Percentiles rank a stretch among this genome's conserved stretches.
Evolutionary conservation across 805 yeast species (phyloP).

Genomic region (Pichia eremophila): DNA sequence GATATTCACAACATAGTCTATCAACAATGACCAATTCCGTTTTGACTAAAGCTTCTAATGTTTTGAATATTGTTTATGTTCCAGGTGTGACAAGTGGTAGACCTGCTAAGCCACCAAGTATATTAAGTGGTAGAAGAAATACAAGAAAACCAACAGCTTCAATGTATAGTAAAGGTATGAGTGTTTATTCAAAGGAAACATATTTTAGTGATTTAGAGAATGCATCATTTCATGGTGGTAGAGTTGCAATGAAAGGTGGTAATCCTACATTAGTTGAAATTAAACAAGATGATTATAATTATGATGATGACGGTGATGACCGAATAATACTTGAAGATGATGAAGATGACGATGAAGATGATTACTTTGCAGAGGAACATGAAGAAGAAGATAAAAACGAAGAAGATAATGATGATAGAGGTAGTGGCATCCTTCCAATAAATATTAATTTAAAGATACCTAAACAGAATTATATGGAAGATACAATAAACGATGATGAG

Average conservation of each 20-base stretch:
- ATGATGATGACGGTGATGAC: constrained; percentile 10
- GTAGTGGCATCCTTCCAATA: background rate
- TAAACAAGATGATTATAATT: constrained; percentile 21
- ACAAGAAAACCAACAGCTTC: constrained; percentile 14
- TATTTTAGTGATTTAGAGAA: constrained; percentile 26
- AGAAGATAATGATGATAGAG: background rate
- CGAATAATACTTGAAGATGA: background rate
- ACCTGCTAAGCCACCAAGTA: constrained; percentile 5
- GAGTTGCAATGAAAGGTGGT: constrained; percentile 21
- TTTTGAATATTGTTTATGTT: constrained; percentile 84
- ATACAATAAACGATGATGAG: background rate
- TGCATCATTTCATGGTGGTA: constrained; percentile 26
- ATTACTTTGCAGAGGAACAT: constrained; percentile 17
- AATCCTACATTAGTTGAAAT: constrained; percentile 20
- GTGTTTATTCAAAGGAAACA: constrained; percentile 25
- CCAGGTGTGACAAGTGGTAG: constrained; percentile 72
- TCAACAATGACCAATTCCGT: constrained; percentile 47
- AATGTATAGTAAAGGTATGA: constrained; percentile 15
- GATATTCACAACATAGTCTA: constrained; percentile 23
- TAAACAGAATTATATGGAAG: background rate
- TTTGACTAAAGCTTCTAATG: constrained; percentile 73
- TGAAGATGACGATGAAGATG: constrained; percentile 6
- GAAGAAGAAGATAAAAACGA: constrained; percentile 4
- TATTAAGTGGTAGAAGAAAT: constrained; percentile 7
- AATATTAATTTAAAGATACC: no score